phyloP scores from a whole-genome alignment of 2,329 filamentous ascomycete species.

The Cordyceps cicadae region DNA sequence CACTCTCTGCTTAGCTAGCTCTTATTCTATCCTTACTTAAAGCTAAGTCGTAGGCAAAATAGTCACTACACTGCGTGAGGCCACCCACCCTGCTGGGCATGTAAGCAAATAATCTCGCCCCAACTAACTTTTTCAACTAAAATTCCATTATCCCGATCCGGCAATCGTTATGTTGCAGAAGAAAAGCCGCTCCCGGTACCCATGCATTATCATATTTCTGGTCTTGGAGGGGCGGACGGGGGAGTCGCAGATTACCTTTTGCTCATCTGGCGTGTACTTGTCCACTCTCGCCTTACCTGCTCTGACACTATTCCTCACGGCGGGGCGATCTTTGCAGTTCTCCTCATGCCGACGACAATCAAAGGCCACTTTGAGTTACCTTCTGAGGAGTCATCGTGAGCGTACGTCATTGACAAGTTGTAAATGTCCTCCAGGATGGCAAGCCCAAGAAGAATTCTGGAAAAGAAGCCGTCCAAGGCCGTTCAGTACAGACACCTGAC shows the following conservation, averaged over 20 bases:
- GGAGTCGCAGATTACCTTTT: background rate
- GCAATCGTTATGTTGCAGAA: conserved; percentile 2
- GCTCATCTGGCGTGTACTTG: too few relatives aligned
- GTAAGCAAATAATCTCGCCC: background rate
- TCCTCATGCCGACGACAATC: background rate
- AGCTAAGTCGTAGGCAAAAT: background rate
- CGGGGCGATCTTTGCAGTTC: conserved; percentile 1
- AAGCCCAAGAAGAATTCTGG: background rate
- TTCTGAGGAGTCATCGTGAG: background rate
- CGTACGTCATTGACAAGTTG: background rate
- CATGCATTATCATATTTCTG: background rate
- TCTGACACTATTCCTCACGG: background rate
- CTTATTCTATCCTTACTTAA: too few relatives aligned
- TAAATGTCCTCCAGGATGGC: background rate
- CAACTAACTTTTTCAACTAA: background rate
- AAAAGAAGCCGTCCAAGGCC: background rate
- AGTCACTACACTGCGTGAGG: background rate
- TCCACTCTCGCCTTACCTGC: background rate
- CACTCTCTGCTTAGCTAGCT: background rate
- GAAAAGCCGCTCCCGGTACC: background rate
- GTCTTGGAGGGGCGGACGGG: background rate
- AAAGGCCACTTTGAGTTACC: background rate
- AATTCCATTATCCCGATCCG: background rate
- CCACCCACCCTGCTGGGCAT: background rate
- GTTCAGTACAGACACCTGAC: background rate